These are phyloP conservation scores for Aspergillus asperescens DNA, from an alignment of 495 filamentous ascomycete genomes.

Conservation along the genomic window DNA sequence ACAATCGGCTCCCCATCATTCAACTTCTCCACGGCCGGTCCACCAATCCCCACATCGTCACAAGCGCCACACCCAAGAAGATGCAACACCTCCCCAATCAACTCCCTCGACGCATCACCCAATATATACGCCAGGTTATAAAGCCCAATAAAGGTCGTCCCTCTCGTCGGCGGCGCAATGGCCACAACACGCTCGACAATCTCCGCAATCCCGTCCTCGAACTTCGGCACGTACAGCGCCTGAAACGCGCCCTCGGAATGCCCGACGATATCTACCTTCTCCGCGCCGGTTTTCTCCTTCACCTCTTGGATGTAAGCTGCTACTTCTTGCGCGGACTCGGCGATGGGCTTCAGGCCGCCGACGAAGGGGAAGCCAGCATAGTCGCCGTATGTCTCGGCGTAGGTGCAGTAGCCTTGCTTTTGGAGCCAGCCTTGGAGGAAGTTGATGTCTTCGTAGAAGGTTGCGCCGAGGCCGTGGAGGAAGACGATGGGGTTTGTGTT, in stretches of 20 bases:
- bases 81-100: slow-evolving; percentile 31
- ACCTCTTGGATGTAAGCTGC: slow-evolving; percentile 45
- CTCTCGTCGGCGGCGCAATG: slow-evolving; percentile 48
- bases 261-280: slow-evolving; percentile 47
- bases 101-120: slow-evolving; percentile 31
- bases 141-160: slow-evolving; percentile 42
- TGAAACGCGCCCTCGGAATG: slow-evolving; percentile 54
- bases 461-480: slow-evolving; percentile 50
- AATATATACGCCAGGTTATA: slow-evolving; percentile 43
- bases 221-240: slow-evolving; percentile 49
- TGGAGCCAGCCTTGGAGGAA: slow-evolving; percentile 48
- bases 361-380: slow-evolving; percentile 42
- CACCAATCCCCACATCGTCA: slow-evolving; percentile 37
- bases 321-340: slow-evolving; percentile 44
- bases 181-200: slow-evolving; percentile 44
- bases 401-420: slow-evolving; percentile 48
- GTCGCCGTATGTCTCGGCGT: slow-evolving; percentile 47
- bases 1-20: slow-evolving; percentile 42
- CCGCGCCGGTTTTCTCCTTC: slow-evolving; percentile 33
- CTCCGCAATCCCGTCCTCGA: slow-evolving; percentile 36
- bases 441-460: slow-evolving; percentile 49
- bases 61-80: slow-evolving; percentile 44
- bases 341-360: slow-evolving; percentile 43
- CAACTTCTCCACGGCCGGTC: slow-evolving; percentile 35
- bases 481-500: slow-evolving; percentile 46